Conservation (phyloP, 768 basidiomycete species). For the Glaciozyma antarctica region DNA sequence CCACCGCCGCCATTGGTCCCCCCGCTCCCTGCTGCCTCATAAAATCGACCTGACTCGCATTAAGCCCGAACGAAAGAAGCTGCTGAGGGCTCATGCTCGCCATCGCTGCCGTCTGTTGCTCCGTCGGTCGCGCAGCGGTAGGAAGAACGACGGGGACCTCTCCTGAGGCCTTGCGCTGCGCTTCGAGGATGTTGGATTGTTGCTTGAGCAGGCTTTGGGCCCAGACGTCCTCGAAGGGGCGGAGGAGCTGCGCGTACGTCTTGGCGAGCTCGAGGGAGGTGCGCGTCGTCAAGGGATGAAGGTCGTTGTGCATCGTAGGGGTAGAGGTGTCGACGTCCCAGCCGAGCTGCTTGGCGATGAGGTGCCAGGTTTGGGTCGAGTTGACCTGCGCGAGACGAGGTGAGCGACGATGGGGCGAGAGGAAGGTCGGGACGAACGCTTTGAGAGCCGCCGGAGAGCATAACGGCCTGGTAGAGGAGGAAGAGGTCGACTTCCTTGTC, state of each 20-base stretch:
- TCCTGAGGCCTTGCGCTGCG: neutral
- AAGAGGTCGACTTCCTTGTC: conserved; percentile 32
- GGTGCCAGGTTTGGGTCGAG: conserved; percentile 21
- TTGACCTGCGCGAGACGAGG: conserved; percentile 21
- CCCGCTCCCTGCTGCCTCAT: neutral
- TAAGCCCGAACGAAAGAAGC: neutral
- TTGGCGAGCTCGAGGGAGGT: conserved; percentile 28
- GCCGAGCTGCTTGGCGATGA: conserved; percentile 26
- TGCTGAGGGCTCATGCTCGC: conserved; percentile 2
- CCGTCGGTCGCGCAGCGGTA: no score
- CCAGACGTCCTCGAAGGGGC: conserved; percentile 34
- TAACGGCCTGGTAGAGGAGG: conserved; percentile 30
- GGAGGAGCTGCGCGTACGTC: conserved; percentile 24
- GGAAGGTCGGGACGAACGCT: neutral
- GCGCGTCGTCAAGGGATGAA: conserved; percentile 22
- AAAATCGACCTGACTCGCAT: neutral
- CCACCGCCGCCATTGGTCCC: neutral
- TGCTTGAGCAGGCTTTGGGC: conserved; percentile 15
- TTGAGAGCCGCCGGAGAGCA: conserved; percentile 23
- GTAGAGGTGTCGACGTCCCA: conserved; percentile 19
- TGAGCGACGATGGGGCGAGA: neutral
- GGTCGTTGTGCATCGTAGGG: neutral
- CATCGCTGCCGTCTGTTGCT: neutral
- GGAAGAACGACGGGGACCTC: no score
- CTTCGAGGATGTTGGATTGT: conserved; percentile 16